Conservation (phyloP, 1,284 basidiomycete species). For the Pholiota adiposa region DNA sequence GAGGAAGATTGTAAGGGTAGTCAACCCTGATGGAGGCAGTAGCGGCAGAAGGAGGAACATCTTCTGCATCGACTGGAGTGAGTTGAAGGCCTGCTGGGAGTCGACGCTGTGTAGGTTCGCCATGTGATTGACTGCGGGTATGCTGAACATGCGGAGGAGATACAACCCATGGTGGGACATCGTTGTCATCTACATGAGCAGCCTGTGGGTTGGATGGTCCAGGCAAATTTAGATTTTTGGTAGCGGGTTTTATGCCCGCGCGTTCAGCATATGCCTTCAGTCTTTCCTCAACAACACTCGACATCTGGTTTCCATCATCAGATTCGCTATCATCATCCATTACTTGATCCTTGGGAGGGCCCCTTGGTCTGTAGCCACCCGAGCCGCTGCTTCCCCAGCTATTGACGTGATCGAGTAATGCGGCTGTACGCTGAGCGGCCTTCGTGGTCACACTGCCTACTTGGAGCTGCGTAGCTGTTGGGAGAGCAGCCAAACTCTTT, state of each 20-base stretch:
- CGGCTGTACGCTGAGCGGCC: conserved; percentile 20
- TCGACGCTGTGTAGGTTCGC: conserved; percentile 15
- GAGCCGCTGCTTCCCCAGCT: conserved; percentile 15
- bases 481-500: conserved; percentile 70
- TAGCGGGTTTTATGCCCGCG: conserved; percentile 31
- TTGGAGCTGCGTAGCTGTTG: conserved; percentile 61
- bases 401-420: conserved; percentile 31
- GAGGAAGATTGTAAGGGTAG: conserved; percentile 77
- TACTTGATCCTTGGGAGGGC: conserved; percentile 67
- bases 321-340: conserved; percentile 71
- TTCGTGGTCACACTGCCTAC: conserved; percentile 38
- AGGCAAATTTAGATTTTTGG: conserved; percentile 1
- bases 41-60: not conserved
- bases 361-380: conserved; percentile 58
- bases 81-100: conserved; percentile 1
- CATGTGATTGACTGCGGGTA: conserved; percentile 21
- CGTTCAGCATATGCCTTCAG: conserved; percentile 56
- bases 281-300: conserved; percentile 67
- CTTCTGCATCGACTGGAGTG: not conserved
- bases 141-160: conserved; percentile 19
- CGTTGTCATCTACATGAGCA: conserved; percentile 25
- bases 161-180: conserved; percentile 33
- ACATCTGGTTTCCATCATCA: conserved; percentile 55
- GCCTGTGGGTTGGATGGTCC: not conserved
- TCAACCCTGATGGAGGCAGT: conserved; percentile 34